Percentiles rank a stretch among this genome's conserved stretches.
These are phyloP conservation scores for Kalmanozyma brasiliensis DNA, from an alignment of 1,284 basidiomycete species.

Conservation along the genomic window DNA sequence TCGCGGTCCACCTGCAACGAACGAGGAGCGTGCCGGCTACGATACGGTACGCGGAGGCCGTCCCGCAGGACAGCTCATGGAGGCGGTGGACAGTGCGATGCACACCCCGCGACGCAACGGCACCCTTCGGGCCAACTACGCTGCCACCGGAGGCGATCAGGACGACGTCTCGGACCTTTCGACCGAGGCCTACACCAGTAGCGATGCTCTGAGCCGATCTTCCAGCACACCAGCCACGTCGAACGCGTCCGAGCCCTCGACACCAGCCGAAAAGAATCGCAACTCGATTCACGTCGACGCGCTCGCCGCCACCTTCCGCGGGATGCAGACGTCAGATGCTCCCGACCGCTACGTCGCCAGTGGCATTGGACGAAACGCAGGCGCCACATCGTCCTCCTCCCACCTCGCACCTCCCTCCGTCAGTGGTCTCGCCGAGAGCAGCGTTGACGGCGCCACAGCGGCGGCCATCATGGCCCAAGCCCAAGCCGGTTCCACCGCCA, in stretches of 20 bases:
- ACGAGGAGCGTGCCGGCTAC: constrained; percentile 66
- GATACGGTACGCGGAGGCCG: constrained; percentile 56
- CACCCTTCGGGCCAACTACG: constrained; percentile 22
- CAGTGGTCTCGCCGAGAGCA: constrained; percentile 28
- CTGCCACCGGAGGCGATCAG: constrained; percentile 17
- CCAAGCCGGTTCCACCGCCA: constrained; percentile 35
- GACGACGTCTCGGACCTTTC: constrained; percentile 45
- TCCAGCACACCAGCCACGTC: constrained; percentile 54
- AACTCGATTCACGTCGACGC: constrained; percentile 56
- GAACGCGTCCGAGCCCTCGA: constrained; percentile 44
- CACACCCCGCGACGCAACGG: constrained; percentile 36
- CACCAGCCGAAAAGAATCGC: constrained; percentile 39
- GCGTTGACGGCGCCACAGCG: constrained; percentile 38
- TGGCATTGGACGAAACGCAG: constrained; percentile 31
- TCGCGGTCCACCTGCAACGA: constrained; percentile 59
- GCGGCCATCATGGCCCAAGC: constrained; percentile 43
- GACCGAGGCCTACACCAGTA: constrained; percentile 39
- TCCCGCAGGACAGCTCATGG: constrained; percentile 51
- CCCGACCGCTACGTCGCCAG: constrained; percentile 18
- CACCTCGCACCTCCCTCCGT: constrained; percentile 36
- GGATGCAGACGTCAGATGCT: constrained; percentile 44
- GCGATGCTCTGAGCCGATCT: constrained; percentile 37
- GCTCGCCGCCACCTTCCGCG: constrained; percentile 47
- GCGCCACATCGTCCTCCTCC: constrained; percentile 17
- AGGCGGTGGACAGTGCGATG: constrained; percentile 48